phyloP scores from a whole-genome alignment of 805 yeast genomes.

The Torulaspora gathmanii region DNA sequence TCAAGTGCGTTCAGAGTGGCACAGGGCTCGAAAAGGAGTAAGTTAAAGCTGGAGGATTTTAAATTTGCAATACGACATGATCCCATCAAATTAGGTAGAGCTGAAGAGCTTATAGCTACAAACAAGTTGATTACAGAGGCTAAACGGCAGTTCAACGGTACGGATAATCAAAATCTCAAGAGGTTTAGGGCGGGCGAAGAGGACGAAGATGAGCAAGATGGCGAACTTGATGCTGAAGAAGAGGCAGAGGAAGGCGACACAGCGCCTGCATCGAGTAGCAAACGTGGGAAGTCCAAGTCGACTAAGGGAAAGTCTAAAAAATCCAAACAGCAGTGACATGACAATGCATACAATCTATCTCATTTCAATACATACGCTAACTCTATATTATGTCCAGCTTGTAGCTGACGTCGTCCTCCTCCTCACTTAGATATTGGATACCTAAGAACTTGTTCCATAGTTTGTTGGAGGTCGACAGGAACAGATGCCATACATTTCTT shows the following conservation, averaged over 20 bases:
- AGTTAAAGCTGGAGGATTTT: constrained; percentile 67
- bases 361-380: background rate
- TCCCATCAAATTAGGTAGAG: constrained; percentile 62
- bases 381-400: constrained; percentile 21
- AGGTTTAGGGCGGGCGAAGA: constrained; percentile 27
- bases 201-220: constrained; percentile 31
- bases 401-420: constrained; percentile 20
- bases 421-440: constrained; percentile 33
- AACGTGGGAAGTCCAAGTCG: constrained; percentile 7
- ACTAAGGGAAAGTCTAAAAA: constrained; percentile 2
- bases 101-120: constrained; percentile 55
- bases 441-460: constrained; percentile 79
- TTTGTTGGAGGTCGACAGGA: constrained; percentile 45
- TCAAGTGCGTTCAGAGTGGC: constrained; percentile 50
- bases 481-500: constrained; percentile 47
- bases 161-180: constrained; percentile 45
- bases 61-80: constrained; percentile 65
- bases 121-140: constrained; percentile 63
- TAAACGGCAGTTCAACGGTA: constrained; percentile 59
- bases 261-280: constrained; percentile 5
- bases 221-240: constrained; percentile 20
- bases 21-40: constrained; percentile 49
- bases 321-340: background rate
- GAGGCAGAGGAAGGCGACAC: constrained; percentile 13
- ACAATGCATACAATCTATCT: background rate